Conservation (phyloP, 495 filamentous ascomycete genomes). For the Penicillium turbatum region DNA sequence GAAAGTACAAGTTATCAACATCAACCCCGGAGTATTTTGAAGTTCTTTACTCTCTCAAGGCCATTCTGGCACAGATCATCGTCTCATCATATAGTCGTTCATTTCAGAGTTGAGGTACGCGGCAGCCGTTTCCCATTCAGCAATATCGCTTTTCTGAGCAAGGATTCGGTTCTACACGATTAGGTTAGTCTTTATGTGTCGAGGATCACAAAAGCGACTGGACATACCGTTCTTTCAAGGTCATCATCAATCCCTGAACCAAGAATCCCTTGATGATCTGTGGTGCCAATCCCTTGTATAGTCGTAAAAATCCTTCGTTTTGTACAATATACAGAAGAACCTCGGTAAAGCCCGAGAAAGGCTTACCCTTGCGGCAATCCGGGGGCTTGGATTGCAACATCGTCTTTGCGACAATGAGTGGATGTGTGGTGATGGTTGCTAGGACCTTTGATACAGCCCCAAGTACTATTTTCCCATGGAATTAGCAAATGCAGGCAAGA, state of each 20-base stretch:
- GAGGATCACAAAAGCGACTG: too few species aligned
- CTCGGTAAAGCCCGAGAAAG: conserved; percentile 79
- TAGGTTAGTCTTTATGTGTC: background rate
- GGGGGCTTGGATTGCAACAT: conserved; percentile 83
- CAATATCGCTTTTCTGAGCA: background rate
- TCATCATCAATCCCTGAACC: conserved; percentile 91
- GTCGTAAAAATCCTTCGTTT: conserved; percentile 68
- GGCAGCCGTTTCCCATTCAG: background rate
- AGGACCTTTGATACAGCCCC: conserved; percentile 80
- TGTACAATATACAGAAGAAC: conserved; percentile 80
- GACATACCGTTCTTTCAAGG: conserved; percentile 83
- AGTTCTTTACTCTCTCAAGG: too few species aligned
- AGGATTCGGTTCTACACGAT: conserved; percentile 3
- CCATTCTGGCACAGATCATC: too few species aligned
- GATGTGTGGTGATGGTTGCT: conserved; percentile 81
- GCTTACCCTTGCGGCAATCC: conserved; percentile 66
- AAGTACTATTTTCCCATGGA: conserved; percentile 49
- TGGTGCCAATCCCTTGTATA: conserved; percentile 87
- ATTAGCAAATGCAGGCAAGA: background rate
- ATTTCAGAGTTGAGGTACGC: background rate
- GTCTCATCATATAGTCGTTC: background rate
- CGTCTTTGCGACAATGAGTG: conserved; percentile 88
- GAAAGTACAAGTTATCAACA: too few species aligned
- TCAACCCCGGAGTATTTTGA: too few species aligned
- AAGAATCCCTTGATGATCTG: conserved; percentile 81